Conservation (phyloP, 441 rosid genomes). For the Capsella rubella region DNA sequence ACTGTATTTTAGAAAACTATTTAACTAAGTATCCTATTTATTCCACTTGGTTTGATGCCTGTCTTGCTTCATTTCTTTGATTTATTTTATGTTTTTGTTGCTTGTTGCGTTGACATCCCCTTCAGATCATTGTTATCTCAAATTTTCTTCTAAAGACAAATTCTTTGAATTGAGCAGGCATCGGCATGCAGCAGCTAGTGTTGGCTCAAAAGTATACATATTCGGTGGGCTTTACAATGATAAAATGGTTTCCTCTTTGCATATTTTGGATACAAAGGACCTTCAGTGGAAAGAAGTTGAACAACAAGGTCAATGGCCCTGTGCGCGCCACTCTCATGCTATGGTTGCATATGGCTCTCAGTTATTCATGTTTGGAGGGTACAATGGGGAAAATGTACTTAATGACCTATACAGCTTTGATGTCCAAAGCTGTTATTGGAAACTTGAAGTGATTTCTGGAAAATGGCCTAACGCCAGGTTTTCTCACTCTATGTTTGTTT, state of each 20-base stretch:
- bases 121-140: background rate
- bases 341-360: slow-evolving; percentile 75
- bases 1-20: background rate
- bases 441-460: slow-evolving; percentile 70
- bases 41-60: background rate
- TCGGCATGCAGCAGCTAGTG: slow-evolving; percentile 83
- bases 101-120: background rate
- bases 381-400: slow-evolving; percentile 74
- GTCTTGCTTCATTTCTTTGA: background rate
- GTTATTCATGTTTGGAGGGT: slow-evolving; percentile 84
- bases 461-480: slow-evolving; percentile 84
- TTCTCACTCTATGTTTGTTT: slow-evolving; percentile 89
- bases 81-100: background rate
- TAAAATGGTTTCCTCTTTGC: slow-evolving; percentile 63
- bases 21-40: background rate
- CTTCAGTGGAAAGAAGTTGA: slow-evolving; percentile 73
- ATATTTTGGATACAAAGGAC: slow-evolving; percentile 58
- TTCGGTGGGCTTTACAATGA: slow-evolving; percentile 82
- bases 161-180: slow-evolving; percentile 61
- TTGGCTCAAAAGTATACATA: slow-evolving; percentile 75
- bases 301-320: slow-evolving; percentile 66
- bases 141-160: slow-evolving; percentile 8
- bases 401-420: slow-evolving; percentile 89
- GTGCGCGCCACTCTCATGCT: slow-evolving; percentile 90
- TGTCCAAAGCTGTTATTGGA: slow-evolving; percentile 64